Evolutionary conservation across 1,284 basidiomycete genomes (phyloP).

Genomic region (Cutaneotrichosporon sp.): DNA sequence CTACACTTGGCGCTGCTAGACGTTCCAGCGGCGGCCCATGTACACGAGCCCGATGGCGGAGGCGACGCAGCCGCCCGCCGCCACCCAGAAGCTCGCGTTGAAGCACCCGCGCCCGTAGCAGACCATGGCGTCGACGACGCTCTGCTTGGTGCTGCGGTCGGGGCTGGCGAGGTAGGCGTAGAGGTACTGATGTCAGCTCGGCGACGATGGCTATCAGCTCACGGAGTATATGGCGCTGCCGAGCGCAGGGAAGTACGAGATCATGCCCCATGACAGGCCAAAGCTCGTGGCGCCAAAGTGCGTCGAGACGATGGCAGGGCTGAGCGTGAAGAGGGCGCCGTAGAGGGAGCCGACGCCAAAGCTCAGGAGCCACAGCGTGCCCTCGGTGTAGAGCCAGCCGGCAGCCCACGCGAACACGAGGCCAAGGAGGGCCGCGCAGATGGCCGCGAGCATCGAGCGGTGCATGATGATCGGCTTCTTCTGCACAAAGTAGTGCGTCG

Average conservation of each 20-base stretch:
- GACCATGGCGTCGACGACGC: conserved; percentile 21
- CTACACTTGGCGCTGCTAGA: conserved; percentile 25
- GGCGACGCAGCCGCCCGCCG: conserved; percentile 38
- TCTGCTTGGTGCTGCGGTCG: conserved; percentile 35
- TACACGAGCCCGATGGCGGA: conserved; percentile 39
- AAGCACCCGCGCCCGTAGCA: conserved; percentile 52
- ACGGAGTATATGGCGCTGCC: conserved; percentile 52
- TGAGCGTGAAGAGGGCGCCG: conserved; percentile 52
- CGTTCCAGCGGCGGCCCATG: conserved; percentile 47
- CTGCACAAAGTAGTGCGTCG: conserved; percentile 37
- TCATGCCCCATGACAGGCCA: conserved; percentile 54
- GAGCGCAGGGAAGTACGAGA: conserved; percentile 50
- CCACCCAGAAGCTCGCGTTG: conserved; percentile 40
- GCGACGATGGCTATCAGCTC: conserved; percentile 15
- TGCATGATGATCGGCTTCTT: conserved; percentile 34
- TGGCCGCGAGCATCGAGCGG: conserved; percentile 42
- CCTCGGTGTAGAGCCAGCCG: conserved; percentile 38
- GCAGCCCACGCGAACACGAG: conserved; percentile 45
- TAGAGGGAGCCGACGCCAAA: conserved; percentile 50
- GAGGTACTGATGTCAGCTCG: conserved; percentile 3
- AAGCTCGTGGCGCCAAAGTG: conserved; percentile 54
- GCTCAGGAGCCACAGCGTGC: conserved; percentile 46
- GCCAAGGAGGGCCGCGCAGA: conserved; percentile 36
- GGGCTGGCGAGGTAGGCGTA: conserved; percentile 15
- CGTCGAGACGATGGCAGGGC: conserved; percentile 46